These are phyloP conservation scores for Fraxinus sp. DNA, from an alignment of 305 asterid genomes.

Conservation along the genomic window DNA sequence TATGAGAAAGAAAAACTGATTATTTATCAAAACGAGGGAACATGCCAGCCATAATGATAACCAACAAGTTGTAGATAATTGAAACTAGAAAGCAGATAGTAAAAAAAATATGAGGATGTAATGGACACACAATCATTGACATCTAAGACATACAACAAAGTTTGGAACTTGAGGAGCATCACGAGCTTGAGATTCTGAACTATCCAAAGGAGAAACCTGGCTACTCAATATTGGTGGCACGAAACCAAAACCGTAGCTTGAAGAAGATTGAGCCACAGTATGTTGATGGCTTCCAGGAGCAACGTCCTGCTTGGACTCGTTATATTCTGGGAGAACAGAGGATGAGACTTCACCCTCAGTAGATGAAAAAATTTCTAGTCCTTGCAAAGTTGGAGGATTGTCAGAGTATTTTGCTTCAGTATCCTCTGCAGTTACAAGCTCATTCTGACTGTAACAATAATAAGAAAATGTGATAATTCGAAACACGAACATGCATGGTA, in stretches of 20 bases:
- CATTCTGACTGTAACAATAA: conserved; percentile 52
- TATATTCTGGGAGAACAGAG: conserved; percentile 43
- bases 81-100: not conserved
- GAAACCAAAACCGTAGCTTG: conserved; percentile 58
- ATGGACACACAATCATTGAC: conserved; percentile 3
- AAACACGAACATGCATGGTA: not conserved
- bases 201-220: conserved; percentile 62
- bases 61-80: not conserved
- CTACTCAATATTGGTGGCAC: conserved; percentile 57
- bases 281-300: conserved; percentile 56
- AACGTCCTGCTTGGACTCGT: conserved; percentile 55
- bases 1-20: conserved; percentile 9
- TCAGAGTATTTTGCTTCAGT: conserved; percentile 47
- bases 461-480: conserved; percentile 19
- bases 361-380: conserved; percentile 39
- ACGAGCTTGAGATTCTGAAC: conserved; percentile 63
- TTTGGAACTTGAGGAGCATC: conserved; percentile 68
- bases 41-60: not conserved
- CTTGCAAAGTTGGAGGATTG: conserved; percentile 44
- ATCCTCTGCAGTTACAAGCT: conserved; percentile 46
- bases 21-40: not conserved
- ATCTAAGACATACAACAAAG: conserved; percentile 57
- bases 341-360: conserved; percentile 58
- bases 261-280: conserved; percentile 50
- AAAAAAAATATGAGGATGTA: conserved; percentile 7